Evolutionary conservation across 192 early-diverging fungal genomes (phyloP), one percentile per base, ranked within the genome.

Genomic region (Linnemannia hyalina): DNA sequence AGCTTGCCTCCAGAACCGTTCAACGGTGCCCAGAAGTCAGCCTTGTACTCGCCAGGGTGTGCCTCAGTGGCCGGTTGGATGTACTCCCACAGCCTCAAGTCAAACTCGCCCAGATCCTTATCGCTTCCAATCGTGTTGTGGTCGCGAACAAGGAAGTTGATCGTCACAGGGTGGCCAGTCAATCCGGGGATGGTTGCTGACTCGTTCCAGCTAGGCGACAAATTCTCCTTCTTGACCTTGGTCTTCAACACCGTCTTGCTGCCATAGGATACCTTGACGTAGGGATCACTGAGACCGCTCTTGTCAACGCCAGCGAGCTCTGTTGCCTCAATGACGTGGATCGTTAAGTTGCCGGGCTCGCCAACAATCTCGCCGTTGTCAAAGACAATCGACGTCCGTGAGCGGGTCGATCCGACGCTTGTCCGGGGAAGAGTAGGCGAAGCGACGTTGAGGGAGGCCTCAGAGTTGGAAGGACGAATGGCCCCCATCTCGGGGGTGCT

Each of bases 171-270:
- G 8, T 81, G 78, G 40, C 71, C 77, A 26, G 72, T 82, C 6
- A 89, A 40, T 46, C 70, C 60, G 11, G 70, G 60, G 8, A 89
- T 55, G 35, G 81, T 80, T 16, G 70, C 89, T 55, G 47, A 75
- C 69, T 88, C 90, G 47, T 93, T 93, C 93, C 94, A 96, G 72
- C 68, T 76, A 15, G 95, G 96, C 10, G 91, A 82, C 18, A 93
- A 70, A 15, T 89, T 95, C 82, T 95, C 95, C 88, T 96, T 96
- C 70, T 93, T 90, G 8, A 91, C 88, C 47, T 89, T 81, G 15
- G 95, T 96, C 83, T 96, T 96, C 82, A 87, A 77, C 20, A 97
- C 70, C 29, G 84, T 90, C 70, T 94, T 95, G 54, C 82, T 89
- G 73, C 93, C 93, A 29, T 92, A 87, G 44, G 88, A 77, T 36